phyloP scores from a whole-genome alignment of 2,329 filamentous ascomycete species.

The Aureobasidium sp. region DNA sequence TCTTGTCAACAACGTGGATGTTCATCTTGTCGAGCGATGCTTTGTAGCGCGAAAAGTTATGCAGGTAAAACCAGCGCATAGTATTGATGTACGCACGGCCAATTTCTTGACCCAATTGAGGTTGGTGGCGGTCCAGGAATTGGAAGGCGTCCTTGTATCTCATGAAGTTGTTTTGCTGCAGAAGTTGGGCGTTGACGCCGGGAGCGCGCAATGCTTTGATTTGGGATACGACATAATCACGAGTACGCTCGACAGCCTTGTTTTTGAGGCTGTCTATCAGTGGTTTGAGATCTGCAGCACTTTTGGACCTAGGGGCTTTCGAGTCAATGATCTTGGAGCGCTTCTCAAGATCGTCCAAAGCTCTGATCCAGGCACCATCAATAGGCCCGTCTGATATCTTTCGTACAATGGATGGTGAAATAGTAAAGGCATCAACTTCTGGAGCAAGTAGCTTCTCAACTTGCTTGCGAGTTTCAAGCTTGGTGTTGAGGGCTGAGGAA shows the following conservation, averaged over 20 bases:
- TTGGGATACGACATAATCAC: constrained; percentile 88
- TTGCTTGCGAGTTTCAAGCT: constrained; percentile 78
- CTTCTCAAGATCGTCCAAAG: constrained; percentile 75
- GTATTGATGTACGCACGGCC: constrained; percentile 92
- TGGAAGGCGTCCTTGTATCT: constrained; percentile 80
- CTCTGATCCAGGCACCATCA: constrained; percentile 80
- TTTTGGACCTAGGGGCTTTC: constrained; percentile 59
- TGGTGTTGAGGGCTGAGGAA: constrained; percentile 72
- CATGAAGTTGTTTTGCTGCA: constrained; percentile 87
- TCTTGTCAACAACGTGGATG: constrained; percentile 72
- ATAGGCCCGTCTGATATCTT: constrained; percentile 84
- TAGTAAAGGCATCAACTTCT: constrained; percentile 82
- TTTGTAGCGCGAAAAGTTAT: constrained; percentile 82
- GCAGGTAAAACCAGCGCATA: constrained; percentile 96
- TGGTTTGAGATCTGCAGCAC: constrained; percentile 74
- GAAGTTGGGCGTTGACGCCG: constrained; percentile 93
- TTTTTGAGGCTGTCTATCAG: constrained; percentile 75
- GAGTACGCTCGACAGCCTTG: constrained; percentile 87
- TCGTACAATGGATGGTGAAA: constrained; percentile 74
- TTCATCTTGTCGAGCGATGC: constrained; percentile 77
- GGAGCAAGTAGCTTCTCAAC: constrained; percentile 84
- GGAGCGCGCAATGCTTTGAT: constrained; percentile 91
- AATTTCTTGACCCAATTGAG: constrained; percentile 80
- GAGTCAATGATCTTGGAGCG: constrained; percentile 64
- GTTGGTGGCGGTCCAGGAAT: constrained; percentile 76